These are phyloP conservation scores for Yamadazyma oceani DNA, from an alignment of 1,139 yeast genomes.

Conservation along the genomic window DNA sequence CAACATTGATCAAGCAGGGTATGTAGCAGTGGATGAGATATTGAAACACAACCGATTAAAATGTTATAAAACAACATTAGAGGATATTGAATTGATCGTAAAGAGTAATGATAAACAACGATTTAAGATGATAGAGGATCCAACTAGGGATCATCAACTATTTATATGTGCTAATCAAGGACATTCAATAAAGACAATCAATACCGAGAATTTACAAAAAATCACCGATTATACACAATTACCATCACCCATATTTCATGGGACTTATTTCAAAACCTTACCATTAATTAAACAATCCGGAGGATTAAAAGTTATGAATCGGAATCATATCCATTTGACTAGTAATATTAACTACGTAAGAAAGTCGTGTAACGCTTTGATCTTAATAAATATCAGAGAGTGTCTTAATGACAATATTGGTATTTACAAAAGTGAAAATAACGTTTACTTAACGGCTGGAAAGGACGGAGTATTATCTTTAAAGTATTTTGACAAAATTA, in stretches of 20 bases:
- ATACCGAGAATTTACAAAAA: slow-evolving; percentile 37
- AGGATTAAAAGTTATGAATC: slow-evolving; percentile 66
- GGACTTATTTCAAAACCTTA: slow-evolving; percentile 63
- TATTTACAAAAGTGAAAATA: slow-evolving; percentile 67
- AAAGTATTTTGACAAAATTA: slow-evolving; percentile 42
- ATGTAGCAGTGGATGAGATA: slow-evolving; percentile 52
- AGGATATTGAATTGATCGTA: slow-evolving; percentile 64
- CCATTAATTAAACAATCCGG: slow-evolving; percentile 48
- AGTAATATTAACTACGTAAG: slow-evolving; percentile 70
- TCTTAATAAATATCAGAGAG: slow-evolving; percentile 58
- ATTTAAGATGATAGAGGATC: slow-evolving; percentile 42
- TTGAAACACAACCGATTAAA: slow-evolving; percentile 61
- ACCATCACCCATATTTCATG: slow-evolving; percentile 61
- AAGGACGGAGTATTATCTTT: slow-evolving; percentile 49
- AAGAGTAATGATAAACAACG: slow-evolving; percentile 67
- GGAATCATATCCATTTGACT: slow-evolving; percentile 82
- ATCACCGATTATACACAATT: slow-evolving; percentile 18
- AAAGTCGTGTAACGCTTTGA: slow-evolving; percentile 53
- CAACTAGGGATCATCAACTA: slow-evolving; percentile 14
- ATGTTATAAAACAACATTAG: slow-evolving; percentile 49
- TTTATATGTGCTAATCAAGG: slow-evolving; percentile 90
- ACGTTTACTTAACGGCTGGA: slow-evolving; percentile 73
- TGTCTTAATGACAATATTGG: slow-evolving; percentile 47
- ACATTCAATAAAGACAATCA: slow-evolving; percentile 60
- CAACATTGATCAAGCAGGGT: slow-evolving; percentile 67